Evolutionary conservation across 495 filamentous ascomycete species (phyloP), one percentile per base, ranked within the genome.

Genomic region (Umbilicaria muhlenbergii): DNA sequence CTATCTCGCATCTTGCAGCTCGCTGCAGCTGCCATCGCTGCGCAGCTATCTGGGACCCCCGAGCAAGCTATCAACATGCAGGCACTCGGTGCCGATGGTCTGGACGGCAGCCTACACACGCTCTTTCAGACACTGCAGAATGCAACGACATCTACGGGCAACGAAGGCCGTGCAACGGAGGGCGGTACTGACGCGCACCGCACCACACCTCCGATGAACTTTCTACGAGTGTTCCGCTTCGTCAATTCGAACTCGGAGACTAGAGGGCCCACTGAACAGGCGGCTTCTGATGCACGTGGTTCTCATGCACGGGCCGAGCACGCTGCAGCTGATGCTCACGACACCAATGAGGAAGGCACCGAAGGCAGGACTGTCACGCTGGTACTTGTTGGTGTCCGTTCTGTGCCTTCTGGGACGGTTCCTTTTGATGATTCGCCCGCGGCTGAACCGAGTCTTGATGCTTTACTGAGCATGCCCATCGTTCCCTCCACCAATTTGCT

Each of bases 361-460:
- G 77, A 80, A 43, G 77, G 70, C 11, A 67, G 78, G 13, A 77
- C 74, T 47, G 74, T 82, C 13, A 78, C 78, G 7, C 65, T 82
- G 41, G 78, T 82, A 28, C 73, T 85, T 34, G 80, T 86, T 36
- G 81, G 81, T 10, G 81, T 86, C 34, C 67, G 80, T 28, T 81
- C 78, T 11, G 78, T 83, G 33, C 72, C 72, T 14, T 67, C 77
- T 13, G 63, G 68, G 34, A 69, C 62, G 42, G 55, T 58, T 19
- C 56, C 56, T 37, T 74, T 64, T 38, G 72, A 60, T 53, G 73
- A 55, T 44, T 55, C 54, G 49, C 63, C 49, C 53, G 49, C 56
- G 39, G 63, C n/a, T 58, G 71, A 42, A n/a, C 54, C 56, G n/a
- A 64, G 62, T 16, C 46, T 71, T 14, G 67, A 71, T 56, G 60